Conservation (phyloP, 2,329 filamentous ascomycete species). For the Geosmithia morbida region DNA sequence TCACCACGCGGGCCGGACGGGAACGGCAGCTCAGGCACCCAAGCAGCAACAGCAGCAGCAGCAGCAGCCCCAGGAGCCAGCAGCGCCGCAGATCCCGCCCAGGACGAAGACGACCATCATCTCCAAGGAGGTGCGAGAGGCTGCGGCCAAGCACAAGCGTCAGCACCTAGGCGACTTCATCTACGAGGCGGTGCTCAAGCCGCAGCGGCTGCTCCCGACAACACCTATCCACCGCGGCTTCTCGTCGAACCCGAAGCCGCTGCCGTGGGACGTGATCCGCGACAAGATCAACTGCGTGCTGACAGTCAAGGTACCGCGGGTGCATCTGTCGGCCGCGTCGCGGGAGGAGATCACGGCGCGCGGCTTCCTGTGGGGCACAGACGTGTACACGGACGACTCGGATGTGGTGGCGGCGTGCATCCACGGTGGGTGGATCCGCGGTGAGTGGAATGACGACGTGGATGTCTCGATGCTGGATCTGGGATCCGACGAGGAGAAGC, state of each 20-base stretch:
- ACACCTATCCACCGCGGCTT: conserved; percentile 25
- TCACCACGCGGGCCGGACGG: conserved; percentile 16
- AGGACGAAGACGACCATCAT: conserved; percentile 53
- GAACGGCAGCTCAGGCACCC: no score
- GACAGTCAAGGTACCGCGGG: conserved; percentile 72
- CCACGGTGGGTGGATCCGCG: conserved; percentile 82
- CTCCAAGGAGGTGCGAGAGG: conserved; percentile 57
- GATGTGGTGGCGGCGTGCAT: conserved; percentile 88
- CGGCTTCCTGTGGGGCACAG: conserved; percentile 79
- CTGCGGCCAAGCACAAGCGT: conserved; percentile 55
- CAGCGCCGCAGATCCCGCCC: conserved; percentile 25
- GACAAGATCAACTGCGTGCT: conserved; percentile 80
- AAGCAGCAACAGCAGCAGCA: no score
- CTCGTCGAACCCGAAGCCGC: conserved; percentile 47
- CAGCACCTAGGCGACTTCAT: conserved; percentile 74
- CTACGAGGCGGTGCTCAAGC: conserved; percentile 55
- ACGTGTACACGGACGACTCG: conserved; percentile 91
- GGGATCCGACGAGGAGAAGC: conserved; percentile 17
- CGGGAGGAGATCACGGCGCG: conserved; percentile 74
- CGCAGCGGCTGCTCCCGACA: conserved; percentile 29
- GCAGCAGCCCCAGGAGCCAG: conserved; percentile 7
- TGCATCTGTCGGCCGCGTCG: conserved; percentile 54
- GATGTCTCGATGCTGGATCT: conserved; percentile 53
- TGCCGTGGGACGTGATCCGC: conserved; percentile 59
- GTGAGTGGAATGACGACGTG: conserved; percentile 71